These are phyloP conservation scores for Ophiostoma quercus DNA, from an alignment of 2,329 filamentous ascomycete species.

Conservation along the genomic window DNA sequence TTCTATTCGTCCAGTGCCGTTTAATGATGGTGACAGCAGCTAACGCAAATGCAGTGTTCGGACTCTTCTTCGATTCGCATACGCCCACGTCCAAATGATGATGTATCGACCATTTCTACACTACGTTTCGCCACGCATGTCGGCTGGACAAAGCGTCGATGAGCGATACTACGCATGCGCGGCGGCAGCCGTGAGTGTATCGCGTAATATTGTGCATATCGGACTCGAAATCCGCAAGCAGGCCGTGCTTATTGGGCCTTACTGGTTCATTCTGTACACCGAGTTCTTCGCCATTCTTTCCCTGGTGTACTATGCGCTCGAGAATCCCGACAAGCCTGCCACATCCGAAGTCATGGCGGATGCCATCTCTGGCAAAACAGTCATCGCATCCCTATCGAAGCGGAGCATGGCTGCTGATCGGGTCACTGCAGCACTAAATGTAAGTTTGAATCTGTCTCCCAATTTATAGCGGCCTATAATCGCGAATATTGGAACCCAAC, in stretches of 20 bases:
- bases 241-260: slow-evolving; percentile 61
- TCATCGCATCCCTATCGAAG: slow-evolving; percentile 71
- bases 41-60: slow-evolving; percentile 45
- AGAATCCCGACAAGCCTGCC: slow-evolving; percentile 70
- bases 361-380: slow-evolving; percentile 76
- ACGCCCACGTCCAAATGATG: slow-evolving; percentile 76
- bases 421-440: slow-evolving; percentile 71
- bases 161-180: slow-evolving; percentile 73
- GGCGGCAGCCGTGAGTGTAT: slow-evolving; percentile 56
- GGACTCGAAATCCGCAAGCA: slow-evolving; percentile 51
- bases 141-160: slow-evolving; percentile 56
- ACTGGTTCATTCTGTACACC: slow-evolving; percentile 83
- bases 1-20: neutral
- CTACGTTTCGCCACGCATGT: slow-evolving; percentile 65
- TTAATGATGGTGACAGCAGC: neutral
- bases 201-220: slow-evolving; percentile 72
- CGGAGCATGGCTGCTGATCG: slow-evolving; percentile 85
- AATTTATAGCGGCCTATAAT: neutral
- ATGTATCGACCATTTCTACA: slow-evolving; percentile 79
- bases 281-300: slow-evolving; percentile 78
- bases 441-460: slow-evolving; percentile 40
- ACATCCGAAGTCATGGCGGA: slow-evolving; percentile 78
- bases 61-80: slow-evolving; percentile 71
- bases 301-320: slow-evolving; percentile 71
- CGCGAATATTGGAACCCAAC: neutral